These are phyloP conservation scores for Sphaerobolus stellatus DNA, from an alignment of 1,284 basidiomycete genomes.

Conservation along the genomic window DNA sequence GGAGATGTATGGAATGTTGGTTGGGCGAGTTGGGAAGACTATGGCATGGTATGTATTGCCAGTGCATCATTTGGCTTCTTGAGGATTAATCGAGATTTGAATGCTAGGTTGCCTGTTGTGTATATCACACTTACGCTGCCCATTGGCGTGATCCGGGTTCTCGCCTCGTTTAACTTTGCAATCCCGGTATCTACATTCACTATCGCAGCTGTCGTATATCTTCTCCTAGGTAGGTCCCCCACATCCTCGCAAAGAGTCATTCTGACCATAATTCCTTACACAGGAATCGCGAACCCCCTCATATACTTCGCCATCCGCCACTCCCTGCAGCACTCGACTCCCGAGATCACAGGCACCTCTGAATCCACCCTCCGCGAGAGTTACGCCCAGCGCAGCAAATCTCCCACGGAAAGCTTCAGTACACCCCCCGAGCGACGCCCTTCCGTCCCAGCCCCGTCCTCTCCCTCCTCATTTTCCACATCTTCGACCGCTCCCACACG, in stretches of 20 bases:
- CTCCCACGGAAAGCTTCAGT: neutral
- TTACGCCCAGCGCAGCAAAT: neutral
- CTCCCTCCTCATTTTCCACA: no score
- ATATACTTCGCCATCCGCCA: slow-evolving; percentile 8
- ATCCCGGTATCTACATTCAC: slow-evolving; percentile 47
- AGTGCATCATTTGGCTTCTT: neutral
- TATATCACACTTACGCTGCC: slow-evolving; percentile 63
- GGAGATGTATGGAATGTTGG: slow-evolving; percentile 1
- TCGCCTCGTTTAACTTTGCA: slow-evolving; percentile 45
- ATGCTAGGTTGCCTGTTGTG: slow-evolving; percentile 35
- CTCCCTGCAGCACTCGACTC: neutral
- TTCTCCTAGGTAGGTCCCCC: slow-evolving; percentile 50
- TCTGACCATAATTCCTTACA: neutral
- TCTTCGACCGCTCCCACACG: no score
- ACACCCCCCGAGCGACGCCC: neutral
- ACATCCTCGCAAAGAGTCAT: neutral
- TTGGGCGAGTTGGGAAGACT: slow-evolving; percentile 8
- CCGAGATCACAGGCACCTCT: neutral
- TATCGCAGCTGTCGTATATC: slow-evolving; percentile 53
- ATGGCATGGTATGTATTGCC: slow-evolving; percentile 19
- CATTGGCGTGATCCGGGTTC: slow-evolving; percentile 52
- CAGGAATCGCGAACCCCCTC: slow-evolving; percentile 1
- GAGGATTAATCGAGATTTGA: slow-evolving; percentile 2
- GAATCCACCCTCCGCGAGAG: neutral
- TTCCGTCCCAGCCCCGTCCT: no score